Base-by-base conservation (phyloP, 2,329 filamentous ascomycete genomes). In the Shiraia bambusicola region DNA sequence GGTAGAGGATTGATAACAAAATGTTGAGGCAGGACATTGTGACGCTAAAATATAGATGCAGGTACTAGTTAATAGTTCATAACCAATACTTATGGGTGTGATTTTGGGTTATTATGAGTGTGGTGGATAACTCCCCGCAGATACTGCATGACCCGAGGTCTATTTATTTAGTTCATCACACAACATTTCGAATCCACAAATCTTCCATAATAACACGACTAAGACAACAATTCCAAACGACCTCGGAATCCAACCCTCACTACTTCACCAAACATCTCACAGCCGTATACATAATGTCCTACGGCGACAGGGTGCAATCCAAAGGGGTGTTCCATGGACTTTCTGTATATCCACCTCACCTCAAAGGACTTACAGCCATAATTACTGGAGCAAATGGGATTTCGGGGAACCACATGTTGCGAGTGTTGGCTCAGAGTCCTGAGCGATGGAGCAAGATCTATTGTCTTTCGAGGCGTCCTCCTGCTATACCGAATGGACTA, bases 311-410 rank as follows among this genome's bases (percentile, higher is more conserved):
- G 2, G 55, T 64, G 24, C 53, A 65, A 19, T 48, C 49, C 30
- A 50, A 58, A 45, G 74, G 72, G 47, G 78, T 79, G 45, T 78
- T 72, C 54, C 73, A 75, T 53, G 75, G 71, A 42, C 67, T 79
- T 0, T 76, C 76, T 0, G 68, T 69, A 10, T 77, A 72, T 45
- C 63, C 72, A n/a, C 33, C 55, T 3, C 61, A 66, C 0, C 50
- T 72, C 39, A 70, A 71, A 46, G 67, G 63, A 14, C 66, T 78
- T 16, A 77, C 73, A 0, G 77, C 76, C 3, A 73, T 80, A 31
- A 69, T 80, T 27, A 77, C 75, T 0, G 77, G 77, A 5, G 74
- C 76, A 37, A 79, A 78, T 67, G 78, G 76, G 7, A 76, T 80
- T 19, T 77, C 74, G 0, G 77, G 77, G 2, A 70, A 74, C 45